These are phyloP conservation scores for Albatrellus sp. DNA, from an alignment of 1,284 basidiomycete genomes.

Conservation along the genomic window DNA sequence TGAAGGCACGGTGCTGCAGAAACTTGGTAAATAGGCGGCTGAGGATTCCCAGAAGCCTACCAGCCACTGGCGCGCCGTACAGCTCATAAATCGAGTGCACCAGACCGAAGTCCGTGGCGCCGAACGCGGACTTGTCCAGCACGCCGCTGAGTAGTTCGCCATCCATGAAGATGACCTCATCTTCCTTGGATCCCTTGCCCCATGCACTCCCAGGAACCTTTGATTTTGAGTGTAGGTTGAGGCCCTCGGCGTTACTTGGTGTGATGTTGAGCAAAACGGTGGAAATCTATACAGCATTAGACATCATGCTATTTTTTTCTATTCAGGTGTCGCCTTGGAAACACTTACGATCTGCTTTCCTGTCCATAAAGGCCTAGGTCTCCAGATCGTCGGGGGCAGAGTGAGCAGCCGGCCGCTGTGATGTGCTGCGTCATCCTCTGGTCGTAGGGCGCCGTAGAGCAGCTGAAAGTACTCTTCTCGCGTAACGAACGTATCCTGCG, in stretches of 20 bases:
- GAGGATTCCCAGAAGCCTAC: slow-evolving; percentile 85
- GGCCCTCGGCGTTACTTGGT: slow-evolving; percentile 67
- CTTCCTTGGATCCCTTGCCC: slow-evolving; percentile 72
- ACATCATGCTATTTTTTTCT: no score
- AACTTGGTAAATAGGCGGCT: slow-evolving; percentile 95
- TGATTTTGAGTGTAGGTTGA: slow-evolving; percentile 81
- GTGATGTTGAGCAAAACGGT: slow-evolving; percentile 90
- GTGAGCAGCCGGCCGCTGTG: slow-evolving; percentile 65
- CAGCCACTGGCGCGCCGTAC: slow-evolving; percentile 88
- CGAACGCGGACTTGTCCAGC: slow-evolving; percentile 96
- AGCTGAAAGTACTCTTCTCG: slow-evolving; percentile 96
- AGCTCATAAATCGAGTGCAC: slow-evolving; percentile 98
- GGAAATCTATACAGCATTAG: slow-evolving; percentile 54
- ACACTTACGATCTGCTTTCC: slow-evolving; percentile 89
- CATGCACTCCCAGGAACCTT: slow-evolving; percentile 82
- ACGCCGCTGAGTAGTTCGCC: slow-evolving; percentile 90
- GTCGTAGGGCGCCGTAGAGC: slow-evolving; percentile 88
- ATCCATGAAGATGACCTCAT: slow-evolving; percentile 83
- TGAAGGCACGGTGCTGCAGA: slow-evolving; percentile 93
- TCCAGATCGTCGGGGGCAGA: slow-evolving; percentile 86
- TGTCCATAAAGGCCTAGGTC: slow-evolving; percentile 87
- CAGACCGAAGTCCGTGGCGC: slow-evolving; percentile 91
- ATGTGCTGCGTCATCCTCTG: slow-evolving; percentile 66
- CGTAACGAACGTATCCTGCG: slow-evolving; percentile 89
- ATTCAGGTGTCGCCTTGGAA: no score